Evolutionary conservation across 805 yeast genomes (phyloP).

Genomic region (Clavispora santaluciae): DNA sequence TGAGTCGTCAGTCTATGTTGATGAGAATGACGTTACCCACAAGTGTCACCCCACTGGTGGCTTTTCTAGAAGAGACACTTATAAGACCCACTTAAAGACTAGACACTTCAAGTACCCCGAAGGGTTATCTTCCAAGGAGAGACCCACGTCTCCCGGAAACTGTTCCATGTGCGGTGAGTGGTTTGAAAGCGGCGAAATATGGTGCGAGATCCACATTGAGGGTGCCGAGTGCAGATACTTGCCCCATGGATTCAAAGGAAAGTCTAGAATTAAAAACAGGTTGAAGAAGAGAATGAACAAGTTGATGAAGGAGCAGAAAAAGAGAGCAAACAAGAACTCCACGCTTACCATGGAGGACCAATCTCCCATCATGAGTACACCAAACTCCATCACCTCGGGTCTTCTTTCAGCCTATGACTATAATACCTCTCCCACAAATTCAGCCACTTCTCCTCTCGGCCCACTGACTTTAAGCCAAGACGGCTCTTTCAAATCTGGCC

Average conservation of each 20-base stretch:
- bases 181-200: constrained; percentile 44
- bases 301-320: constrained; percentile 14
- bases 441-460: constrained; percentile 10
- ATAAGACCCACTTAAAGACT: constrained; percentile 53
- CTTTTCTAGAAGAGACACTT: constrained; percentile 56
- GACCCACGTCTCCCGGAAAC: constrained; percentile 41
- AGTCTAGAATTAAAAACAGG: constrained; percentile 39
- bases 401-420: constrained; percentile 11
- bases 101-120: constrained; percentile 55
- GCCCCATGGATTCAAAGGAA: constrained; percentile 42
- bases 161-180: constrained; percentile 53
- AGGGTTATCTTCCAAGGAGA: constrained; percentile 45
- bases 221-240: constrained; percentile 44
- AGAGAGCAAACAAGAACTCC: constrained; percentile 2
- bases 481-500: constrained; percentile 3
- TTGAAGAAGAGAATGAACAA: constrained; percentile 34
- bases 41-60: constrained; percentile 57
- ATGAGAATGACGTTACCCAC: constrained; percentile 36
- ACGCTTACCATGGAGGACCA: constrained; percentile 3
- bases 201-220: constrained; percentile 50
- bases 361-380: constrained; percentile 15
- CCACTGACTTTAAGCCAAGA: constrained; percentile 8
- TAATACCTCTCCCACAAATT: constrained; percentile 14
- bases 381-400: constrained; percentile 13
- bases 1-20: constrained; percentile 30